Evolutionary conservation across 2,329 filamentous ascomycete genomes (phyloP), one percentile per base, ranked within the genome.

Genomic region (Reticulascus tulasneorum): DNA sequence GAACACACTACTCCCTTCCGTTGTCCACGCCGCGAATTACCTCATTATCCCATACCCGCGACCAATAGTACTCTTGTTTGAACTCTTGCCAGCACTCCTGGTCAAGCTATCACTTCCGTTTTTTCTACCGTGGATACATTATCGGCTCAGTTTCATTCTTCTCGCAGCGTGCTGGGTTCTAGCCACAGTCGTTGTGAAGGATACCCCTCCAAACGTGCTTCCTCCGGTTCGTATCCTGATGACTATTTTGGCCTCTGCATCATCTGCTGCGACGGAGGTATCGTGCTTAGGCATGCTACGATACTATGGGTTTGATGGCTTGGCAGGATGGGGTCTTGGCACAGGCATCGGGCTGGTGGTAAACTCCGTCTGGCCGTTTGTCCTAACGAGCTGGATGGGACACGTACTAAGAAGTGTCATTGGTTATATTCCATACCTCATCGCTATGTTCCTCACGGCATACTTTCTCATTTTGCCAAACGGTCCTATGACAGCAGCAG

Each of bases 281-380:
- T 55, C 52, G 3, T 57, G 55, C 32, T 29, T 62, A n/a, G 53
- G 52, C 11, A 48, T 51, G 48, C 33, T 54, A 10, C 48, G 52
- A 0, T 47, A 52, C 9, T 55, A 60, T 23, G 55, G 57, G 13
- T 46, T 46, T 28, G 35, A 44, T n/a, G 57, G 52, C 1, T 42
- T 63, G 13, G 50, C 49, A 3, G 60, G 60, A 20, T 63, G 60
- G 60, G 60, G 56, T 26, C 41, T 58, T 1, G 59, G 59, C 2
- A 51, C 52, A 6, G 60, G 58, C 10, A 47, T 49, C 1, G 60
- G 55, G 1, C 42, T 48, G 9, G 37, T 58, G 7, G 45, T 53
- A 13, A 50, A 51, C 22, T 52, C 56, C 9, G 45, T 51, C 11
- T 35, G 53, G 19, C 58, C 59, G 0, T 57, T 57, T 29, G 11